Evolutionary conservation across 2,329 filamentous ascomycete genomes (phyloP), one percentile per base, ranked within the genome.

Genomic region (Alternaria arborescens): DNA sequence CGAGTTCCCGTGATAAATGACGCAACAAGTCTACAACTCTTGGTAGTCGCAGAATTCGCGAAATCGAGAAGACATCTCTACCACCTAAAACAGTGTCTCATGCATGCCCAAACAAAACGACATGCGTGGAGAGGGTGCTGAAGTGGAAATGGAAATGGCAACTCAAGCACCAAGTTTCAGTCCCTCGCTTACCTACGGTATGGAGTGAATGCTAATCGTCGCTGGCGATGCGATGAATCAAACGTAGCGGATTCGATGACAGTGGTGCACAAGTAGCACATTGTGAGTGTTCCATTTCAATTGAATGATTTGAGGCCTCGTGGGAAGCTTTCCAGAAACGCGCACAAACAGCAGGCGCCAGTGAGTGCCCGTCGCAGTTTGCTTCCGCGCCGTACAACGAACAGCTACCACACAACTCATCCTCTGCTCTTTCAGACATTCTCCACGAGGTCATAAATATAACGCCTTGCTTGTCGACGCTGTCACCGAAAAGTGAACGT

Each of bases 401-500:
- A 36, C 46, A 50, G 20, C 22, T n/a, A 38, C 46, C 32, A n/a
- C 46, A 50, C 20, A 50, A 50, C 46, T 12, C 32, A 50, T 24
- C 32, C 46, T 50, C 14, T 38, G 10, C 32, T 50, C 8, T 50
- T 24, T 22, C 16, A 12, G 5, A 50, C 4, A 38, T 32, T 5
- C 46, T 32, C 20, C 32, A 50, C 18, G 12, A 50, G 32, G n/a
- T 18, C 20, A 34, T 8, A 26, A 36, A 12, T 38, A 50, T 36
- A 30, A 18, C 30, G 24, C 30, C 11, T 14, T 32, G 16, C n/a
- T 32, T n/a, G 14, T n/a, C 20, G 30, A 18, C 22, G 22, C 6
- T 18, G 32, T 36, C 32, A 50, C 46, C 22, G 20, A 50, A 50
- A 50, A 50, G 46, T 50, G 46, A 50, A 14, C 8, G 34, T 24